Evolutionary conservation across 169 alveolate genomes (phyloP), one percentile per base, ranked within the genome.

Genomic region (Pseudocohnilembus persalinus): DNA sequence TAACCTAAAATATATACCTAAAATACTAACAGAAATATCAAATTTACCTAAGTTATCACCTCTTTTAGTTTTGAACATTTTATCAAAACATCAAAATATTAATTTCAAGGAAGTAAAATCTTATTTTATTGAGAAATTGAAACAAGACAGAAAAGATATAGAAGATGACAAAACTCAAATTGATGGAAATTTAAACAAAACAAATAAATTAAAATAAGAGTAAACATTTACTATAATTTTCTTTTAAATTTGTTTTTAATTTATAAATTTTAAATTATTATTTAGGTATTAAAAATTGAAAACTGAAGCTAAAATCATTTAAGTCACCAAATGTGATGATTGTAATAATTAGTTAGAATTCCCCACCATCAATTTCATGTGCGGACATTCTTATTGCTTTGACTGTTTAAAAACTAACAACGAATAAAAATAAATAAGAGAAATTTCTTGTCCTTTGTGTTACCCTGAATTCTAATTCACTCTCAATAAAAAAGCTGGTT

Each of bases 281-380:
- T 28, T 35, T 15, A 79, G 33, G 6, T 26, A n/a, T 28, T 64
- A 79, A 63, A 31, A 34, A 4, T 63, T 79, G 76, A 79, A 72
- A 29, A 28, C 31, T 77, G 74, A 82, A 77, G 34, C 26, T 11
- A 49, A 49, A 49, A 49, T 49, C 68, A 90, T 93, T 78, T 74
- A 88, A 31, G 64, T 88, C 4, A 83, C 87, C 29, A 90, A 88
- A 74, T 93, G 97, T 81, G 76, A 85, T 34, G 74, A 78, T 33
- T 93, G 97, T 33, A 90, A 89, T 11, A 81, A 83, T 29, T 81
- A 81, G 28, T 76, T 93, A 29, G 35, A 82, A 6, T 79, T 89
- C 1, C 95, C 97, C 27, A 87, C 93, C 74, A 88, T 88, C 49
- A 94, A 93, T 74, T 93, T 93, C 49, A 84, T 93, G 91, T 93